These are phyloP conservation scores for Trametes cubensis DNA, from an alignment of 768 basidiomycete species.

Conservation along the genomic window DNA sequence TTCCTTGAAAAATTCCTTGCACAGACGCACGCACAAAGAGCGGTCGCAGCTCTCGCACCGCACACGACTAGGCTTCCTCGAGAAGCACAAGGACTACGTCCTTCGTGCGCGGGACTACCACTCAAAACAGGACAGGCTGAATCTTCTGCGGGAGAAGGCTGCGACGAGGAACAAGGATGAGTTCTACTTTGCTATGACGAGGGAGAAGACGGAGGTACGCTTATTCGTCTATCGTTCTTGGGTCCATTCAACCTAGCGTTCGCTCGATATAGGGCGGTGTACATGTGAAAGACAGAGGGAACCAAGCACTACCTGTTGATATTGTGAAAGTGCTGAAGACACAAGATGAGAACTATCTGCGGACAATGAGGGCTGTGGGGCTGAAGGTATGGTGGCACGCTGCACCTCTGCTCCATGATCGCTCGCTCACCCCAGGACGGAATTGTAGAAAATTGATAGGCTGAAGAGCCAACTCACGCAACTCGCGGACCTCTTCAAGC, in stretches of 20 bases:
- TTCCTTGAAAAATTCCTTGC: constrained; percentile 82
- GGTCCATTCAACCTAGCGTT: too few relatives aligned
- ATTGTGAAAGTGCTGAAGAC: constrained; percentile 94
- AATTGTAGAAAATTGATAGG: constrained; percentile 78
- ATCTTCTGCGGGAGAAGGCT: constrained; percentile 85
- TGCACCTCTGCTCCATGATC: neutral
- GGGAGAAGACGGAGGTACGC: constrained; percentile 69
- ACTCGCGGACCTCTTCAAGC: constrained; percentile 64
- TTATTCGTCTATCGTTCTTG: neutral
- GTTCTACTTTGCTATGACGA: constrained; percentile 98
- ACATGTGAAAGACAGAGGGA: constrained; percentile 85
- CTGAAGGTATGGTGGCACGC: constrained; percentile 62
- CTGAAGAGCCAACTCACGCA: constrained; percentile 71
- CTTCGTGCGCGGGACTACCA: constrained; percentile 95
- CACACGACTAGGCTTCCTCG: constrained; percentile 84
- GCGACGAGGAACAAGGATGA: constrained; percentile 96
- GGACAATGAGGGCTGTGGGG: constrained; percentile 79
- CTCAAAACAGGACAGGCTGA: constrained; percentile 88
- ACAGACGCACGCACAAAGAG: constrained; percentile 93
- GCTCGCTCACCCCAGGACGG: neutral
- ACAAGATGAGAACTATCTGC: constrained; percentile 94
- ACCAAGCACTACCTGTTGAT: constrained; percentile 81
- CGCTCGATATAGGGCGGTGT: constrained; percentile 63
- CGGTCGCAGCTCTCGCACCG: constrained; percentile 87
- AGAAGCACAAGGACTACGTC: constrained; percentile 98